These are phyloP conservation scores for Chytriomyces confervae DNA, from an alignment of 192 early-diverging fungal genomes.

Conservation along the genomic window DNA sequence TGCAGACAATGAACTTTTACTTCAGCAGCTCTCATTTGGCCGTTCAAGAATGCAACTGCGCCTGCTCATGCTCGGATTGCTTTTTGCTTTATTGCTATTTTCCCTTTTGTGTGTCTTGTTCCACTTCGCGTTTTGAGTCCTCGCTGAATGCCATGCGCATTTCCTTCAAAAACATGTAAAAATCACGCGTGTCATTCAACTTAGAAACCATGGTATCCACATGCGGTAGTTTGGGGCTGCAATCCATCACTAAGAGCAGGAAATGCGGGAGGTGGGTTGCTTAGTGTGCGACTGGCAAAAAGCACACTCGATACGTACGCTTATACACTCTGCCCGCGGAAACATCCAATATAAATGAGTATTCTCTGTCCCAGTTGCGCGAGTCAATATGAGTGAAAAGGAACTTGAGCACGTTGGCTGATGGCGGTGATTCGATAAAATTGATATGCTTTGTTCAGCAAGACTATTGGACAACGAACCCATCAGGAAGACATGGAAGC, in stretches of 20 bases:
- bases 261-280: not conserved
- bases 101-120: too few species aligned
- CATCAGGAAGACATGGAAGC: not conserved
- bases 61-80: too few species aligned
- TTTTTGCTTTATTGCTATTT: too few species aligned
- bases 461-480: not conserved
- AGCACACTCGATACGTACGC: conserved; percentile 35
- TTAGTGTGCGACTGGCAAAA: not conserved
- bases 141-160: conserved; percentile 66
- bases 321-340: conserved; percentile 57
- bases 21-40: too few species aligned
- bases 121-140: not conserved
- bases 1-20: too few species aligned
- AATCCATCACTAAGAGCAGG: conserved; percentile 51
- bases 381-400: conserved; percentile 70
- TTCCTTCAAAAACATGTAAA: conserved; percentile 73
- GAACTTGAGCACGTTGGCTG: conserved; percentile 65
- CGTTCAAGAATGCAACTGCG: too few species aligned
- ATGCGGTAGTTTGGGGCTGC: conserved; percentile 56
- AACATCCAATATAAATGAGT: conserved; percentile 64
- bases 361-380: conserved; percentile 55
- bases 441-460: too few species aligned
- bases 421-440: not conserved
- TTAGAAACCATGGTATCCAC: conserved; percentile 53
- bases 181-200: conserved; percentile 68